Percentiles rank a stretch among this genome's conserved stretches.
Conservation (phyloP, 768 basidiomycete genomes). For the Chalciporus chontae region DNA sequence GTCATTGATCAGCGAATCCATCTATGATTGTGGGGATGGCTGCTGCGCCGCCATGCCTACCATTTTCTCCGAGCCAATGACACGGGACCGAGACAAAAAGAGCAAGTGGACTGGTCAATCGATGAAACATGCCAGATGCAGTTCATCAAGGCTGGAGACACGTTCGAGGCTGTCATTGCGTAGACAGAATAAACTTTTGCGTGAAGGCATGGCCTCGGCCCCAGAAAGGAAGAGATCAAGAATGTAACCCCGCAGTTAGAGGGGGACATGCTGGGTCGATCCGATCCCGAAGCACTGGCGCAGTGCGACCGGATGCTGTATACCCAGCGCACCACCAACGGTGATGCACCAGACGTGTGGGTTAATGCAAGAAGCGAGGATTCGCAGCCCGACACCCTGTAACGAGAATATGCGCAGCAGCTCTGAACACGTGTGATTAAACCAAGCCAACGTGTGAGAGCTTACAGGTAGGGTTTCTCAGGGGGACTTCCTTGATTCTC, state of each 20-base stretch:
- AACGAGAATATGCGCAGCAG: slow-evolving; percentile 13
- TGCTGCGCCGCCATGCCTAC: slow-evolving; percentile 18
- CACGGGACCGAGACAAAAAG: slow-evolving; percentile 25
- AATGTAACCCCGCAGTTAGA: slow-evolving; percentile 31
- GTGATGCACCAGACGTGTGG: slow-evolving; percentile 12
- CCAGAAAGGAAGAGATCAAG: slow-evolving; percentile 9
- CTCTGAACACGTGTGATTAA: slow-evolving; percentile 22
- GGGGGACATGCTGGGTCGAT: slow-evolving; percentile 25
- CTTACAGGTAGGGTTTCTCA: slow-evolving; percentile 15
- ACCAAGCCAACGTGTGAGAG: slow-evolving; percentile 17
- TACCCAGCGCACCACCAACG: neutral
- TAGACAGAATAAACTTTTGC: slow-evolving; percentile 17
- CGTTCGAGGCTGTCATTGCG: slow-evolving; percentile 14
- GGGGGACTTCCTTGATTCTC: slow-evolving; percentile 3
- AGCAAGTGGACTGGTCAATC: neutral
- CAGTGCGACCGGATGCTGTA: neutral
- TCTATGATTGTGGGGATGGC: slow-evolving; percentile 5
- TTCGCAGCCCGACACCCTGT: slow-evolving; percentile 11
- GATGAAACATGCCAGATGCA: slow-evolving; percentile 7
- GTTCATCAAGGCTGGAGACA: neutral
- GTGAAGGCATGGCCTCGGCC: slow-evolving; percentile 10
- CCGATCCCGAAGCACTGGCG: slow-evolving; percentile 17
- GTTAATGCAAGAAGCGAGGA: slow-evolving; percentile 23
- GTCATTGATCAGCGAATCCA: slow-evolving; percentile 14
- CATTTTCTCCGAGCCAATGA: slow-evolving; percentile 9